Base-by-base conservation (phyloP, 306 rosid genomes). In the Alnus rubra region DNA sequence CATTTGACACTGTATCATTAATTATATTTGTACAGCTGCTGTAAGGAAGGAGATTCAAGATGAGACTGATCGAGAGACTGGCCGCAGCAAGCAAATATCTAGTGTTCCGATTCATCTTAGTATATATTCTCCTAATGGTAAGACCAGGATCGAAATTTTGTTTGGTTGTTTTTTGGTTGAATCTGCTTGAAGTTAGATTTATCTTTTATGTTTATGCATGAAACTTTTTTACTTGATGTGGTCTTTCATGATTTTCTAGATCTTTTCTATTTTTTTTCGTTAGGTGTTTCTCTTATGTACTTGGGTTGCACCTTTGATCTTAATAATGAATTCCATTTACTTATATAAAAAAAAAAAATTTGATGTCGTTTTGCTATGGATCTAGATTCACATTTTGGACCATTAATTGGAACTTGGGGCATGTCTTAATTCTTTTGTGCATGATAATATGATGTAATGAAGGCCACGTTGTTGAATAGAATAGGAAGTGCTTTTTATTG, bases 61-160 rank as follows among this genome's bases (percentile, higher is more conserved):
- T 39, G 98, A 94, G 90, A 94, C 98, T 0, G 98, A 94, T 76
- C 87, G 98, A 79, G 97, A 92, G 88, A 94, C 98, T n/a, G 98
- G 98, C 63, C 94, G 96, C 67, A 35, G 81, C 71, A 94, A 83
- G 82, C 89, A 84, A 86, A 94, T 94, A 76, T 94, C 98, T 9
- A 87, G 90, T 49, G 94, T 94, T 44, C 98, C 98, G 49, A 94
- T 94, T 87, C 98, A 94, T 85, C 97, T 94, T 56, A 94, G 98
- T 74, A 94, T 94, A 78, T 89, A 85, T 84, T 94, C 98, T 82
- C 98, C 98, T 10, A 82, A 78, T 69, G 98, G 98, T 94, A 88
- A 68, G 90, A 78, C 37, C 39, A 23, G 50, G 45, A 59, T 74
- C 54, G 48, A 8, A 2, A 68, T 23, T 44, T 64, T 51, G 2